Conservation (phyloP, 2,329 filamentous ascomycete genomes). For the Myriosclerotinia scirpicola region DNA sequence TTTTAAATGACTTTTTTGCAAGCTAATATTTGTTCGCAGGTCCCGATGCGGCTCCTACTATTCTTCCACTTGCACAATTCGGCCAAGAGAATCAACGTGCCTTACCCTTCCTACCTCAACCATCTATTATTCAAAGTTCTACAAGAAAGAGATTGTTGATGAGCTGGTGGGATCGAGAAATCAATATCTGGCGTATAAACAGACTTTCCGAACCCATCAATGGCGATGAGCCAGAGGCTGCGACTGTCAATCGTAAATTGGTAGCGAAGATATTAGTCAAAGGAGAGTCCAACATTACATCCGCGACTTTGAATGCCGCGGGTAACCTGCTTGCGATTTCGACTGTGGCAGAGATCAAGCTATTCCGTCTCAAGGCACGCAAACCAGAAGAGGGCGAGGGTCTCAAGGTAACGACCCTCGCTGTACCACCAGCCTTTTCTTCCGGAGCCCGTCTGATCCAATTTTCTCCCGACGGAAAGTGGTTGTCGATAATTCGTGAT, state of each 20-base stretch:
- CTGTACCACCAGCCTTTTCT: constrained; percentile 58
- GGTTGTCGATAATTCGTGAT: constrained; percentile 65
- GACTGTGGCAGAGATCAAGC: constrained; percentile 71
- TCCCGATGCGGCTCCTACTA: constrained; percentile 79
- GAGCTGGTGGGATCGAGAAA: constrained; percentile 88
- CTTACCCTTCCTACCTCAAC: constrained; percentile 81
- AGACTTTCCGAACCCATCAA: constrained; percentile 27
- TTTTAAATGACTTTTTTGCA: constrained; percentile 8
- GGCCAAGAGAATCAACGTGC: constrained; percentile 78
- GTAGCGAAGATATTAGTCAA: constrained; percentile 67
- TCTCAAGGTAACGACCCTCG: constrained; percentile 69
- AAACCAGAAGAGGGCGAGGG: constrained; percentile 55
- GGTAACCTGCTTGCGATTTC: constrained; percentile 75
- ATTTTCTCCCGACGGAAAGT: constrained; percentile 68
- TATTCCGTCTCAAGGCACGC: constrained; percentile 66
- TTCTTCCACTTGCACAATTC: constrained; percentile 76
- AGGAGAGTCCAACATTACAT: constrained; percentile 81
- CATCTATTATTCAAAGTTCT: constrained; percentile 70
- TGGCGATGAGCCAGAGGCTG: constrained; percentile 45
- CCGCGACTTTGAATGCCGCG: constrained; percentile 67
- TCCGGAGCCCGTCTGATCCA: constrained; percentile 68
- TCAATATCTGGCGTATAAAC: constrained; percentile 74
- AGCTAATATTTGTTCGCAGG: constrained; percentile 53
- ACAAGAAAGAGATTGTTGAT: constrained; percentile 72
- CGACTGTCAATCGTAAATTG: constrained; percentile 57